Evolutionary conservation across 805 yeast genomes (phyloP).

Genomic region (Starmerella geochares): DNA sequence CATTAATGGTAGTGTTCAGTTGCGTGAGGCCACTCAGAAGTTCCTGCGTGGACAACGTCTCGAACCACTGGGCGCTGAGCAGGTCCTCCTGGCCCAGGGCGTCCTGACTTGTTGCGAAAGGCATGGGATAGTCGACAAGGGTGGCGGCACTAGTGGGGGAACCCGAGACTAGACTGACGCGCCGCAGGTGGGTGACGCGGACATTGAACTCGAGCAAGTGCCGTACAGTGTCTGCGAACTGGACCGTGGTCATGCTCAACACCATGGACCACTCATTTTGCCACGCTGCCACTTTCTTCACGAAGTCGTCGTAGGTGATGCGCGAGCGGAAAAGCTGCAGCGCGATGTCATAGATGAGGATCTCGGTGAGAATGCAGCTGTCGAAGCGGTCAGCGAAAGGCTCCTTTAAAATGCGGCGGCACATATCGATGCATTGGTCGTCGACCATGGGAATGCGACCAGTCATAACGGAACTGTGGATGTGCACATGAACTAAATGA

Average conservation of each 20-base stretch:
- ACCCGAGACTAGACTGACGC: not conserved
- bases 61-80: not conserved
- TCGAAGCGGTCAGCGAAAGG: conserved; percentile 65
- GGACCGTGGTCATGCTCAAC: conserved; percentile 59
- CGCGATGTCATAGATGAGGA: conserved; percentile 47
- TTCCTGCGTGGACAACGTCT: not conserved
- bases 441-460: conserved; percentile 59
- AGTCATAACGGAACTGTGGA: conserved; percentile 52
- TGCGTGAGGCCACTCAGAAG: conserved; percentile 16
- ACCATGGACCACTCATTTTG: conserved; percentile 58
- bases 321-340: conserved; percentile 46
- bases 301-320: conserved; percentile 33
- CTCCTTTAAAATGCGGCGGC: conserved; percentile 47
- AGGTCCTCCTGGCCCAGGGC: not conserved
- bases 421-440: conserved; percentile 47
- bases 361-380: conserved; percentile 72
- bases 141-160: conserved; percentile 1
- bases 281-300: conserved; percentile 50
- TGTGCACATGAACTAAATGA: conserved; percentile 56
- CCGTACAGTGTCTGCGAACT: conserved; percentile 63
- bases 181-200: conserved; percentile 9
- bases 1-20: conserved; percentile 37
- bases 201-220: conserved; percentile 41
- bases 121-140: not conserved
- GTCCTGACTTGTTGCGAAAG: not conserved